Evolutionary conservation across 805 yeast genomes (phyloP), one percentile per base, ranked within the genome.

Genomic region (Ogataea kodamae): DNA sequence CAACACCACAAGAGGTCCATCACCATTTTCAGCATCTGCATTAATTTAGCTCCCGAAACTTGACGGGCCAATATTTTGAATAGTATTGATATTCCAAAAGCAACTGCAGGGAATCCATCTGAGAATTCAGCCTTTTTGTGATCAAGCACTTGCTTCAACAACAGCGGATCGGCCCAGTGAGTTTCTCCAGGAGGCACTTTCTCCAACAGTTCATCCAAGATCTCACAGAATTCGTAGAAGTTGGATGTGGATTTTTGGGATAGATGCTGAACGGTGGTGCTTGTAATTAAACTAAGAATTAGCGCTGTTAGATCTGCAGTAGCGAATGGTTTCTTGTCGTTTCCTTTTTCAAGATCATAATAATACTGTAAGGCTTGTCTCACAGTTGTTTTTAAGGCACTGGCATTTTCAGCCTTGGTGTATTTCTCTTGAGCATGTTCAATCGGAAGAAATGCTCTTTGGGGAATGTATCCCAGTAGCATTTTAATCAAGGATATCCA

Each of bases 381-480:
- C 5, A 33, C 5, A 6, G 50, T 32, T 3, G 31, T 32, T 1
- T 11, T 10, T 11, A 30, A 39, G 15, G 50, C 35, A 5, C 48
- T 49, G 1, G 42, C 41, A 9, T 30, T 12, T 20, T 35, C 13
- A 22, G 22, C n/a, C 14, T 42, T 11, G 32, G 39, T 14, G 33
- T 35, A 27, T 28, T 42, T 16, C 4, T 36, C 45, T 27, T 45
- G 50, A 0, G 74, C 66, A 45, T 65, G 70, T 39, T 66, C 72
- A 20, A 74, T 47, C 0, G 85, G 82, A 2, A 76, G 49, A 37
- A 73, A 72, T 1, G 85, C 82, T 30, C 83, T 63, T 25, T 72
- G 76, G 0, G 92, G 89, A 6, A 84, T 68, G 30, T 73, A 49
- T 1, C 63, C 64, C n/a, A 81, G 39, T 10, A 85, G 45, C 1